A percentile compares a stretch with the other conserved stretches of the same genome.
These are phyloP conservation scores for Calonectria pauciramosa DNA, from an alignment of 2,329 filamentous ascomycete species.

Conservation along the genomic window DNA sequence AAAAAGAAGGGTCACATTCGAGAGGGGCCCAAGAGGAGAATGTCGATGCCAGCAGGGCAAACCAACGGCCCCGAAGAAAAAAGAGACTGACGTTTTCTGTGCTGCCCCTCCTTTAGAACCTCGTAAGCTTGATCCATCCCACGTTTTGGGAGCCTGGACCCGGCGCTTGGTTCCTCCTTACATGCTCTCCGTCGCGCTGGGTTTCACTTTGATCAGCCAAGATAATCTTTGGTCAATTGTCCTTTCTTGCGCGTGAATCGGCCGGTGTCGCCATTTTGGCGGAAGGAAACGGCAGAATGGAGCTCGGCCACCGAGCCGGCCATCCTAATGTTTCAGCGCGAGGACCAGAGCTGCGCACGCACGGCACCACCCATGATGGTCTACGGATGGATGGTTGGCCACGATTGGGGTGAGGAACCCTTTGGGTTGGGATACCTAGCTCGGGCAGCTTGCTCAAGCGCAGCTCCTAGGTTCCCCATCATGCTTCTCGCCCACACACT, in stretches of 20 bases:
- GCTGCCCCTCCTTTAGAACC: slow-evolving; percentile 18
- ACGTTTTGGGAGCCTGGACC: slow-evolving; percentile 30
- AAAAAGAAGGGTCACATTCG: slow-evolving; percentile 24
- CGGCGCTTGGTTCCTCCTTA: slow-evolving; percentile 38
- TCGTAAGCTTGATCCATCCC: slow-evolving; percentile 24
- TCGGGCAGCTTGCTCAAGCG: slow-evolving; percentile 16
- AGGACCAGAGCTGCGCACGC: slow-evolving; percentile 36
- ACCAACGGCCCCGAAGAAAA: background rate
- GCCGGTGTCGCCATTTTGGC: slow-evolving; percentile 28
- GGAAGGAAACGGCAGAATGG: slow-evolving; percentile 37
- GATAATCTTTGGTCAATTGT: slow-evolving; percentile 29
- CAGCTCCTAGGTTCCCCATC: slow-evolving; percentile 1
- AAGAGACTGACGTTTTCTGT: slow-evolving; percentile 4
- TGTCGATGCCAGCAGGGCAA: slow-evolving; percentile 10
- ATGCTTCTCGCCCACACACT: slow-evolving; percentile 9
- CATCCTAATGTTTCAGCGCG: slow-evolving; percentile 47
- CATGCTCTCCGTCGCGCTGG: slow-evolving; percentile 26
- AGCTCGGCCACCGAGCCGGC: slow-evolving; percentile 40
- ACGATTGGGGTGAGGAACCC: slow-evolving; percentile 31
- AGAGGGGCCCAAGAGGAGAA: slow-evolving; percentile 19
- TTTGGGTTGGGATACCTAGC: slow-evolving; percentile 20
- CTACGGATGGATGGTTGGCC: slow-evolving; percentile 16
- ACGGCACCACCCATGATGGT: slow-evolving; percentile 29
- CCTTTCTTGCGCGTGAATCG: slow-evolving; percentile 28
- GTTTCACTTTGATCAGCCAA: slow-evolving; percentile 43